phyloP scores from a whole-genome alignment of 495 filamentous ascomycete genomes.

The Hypoxylon fuscum region DNA sequence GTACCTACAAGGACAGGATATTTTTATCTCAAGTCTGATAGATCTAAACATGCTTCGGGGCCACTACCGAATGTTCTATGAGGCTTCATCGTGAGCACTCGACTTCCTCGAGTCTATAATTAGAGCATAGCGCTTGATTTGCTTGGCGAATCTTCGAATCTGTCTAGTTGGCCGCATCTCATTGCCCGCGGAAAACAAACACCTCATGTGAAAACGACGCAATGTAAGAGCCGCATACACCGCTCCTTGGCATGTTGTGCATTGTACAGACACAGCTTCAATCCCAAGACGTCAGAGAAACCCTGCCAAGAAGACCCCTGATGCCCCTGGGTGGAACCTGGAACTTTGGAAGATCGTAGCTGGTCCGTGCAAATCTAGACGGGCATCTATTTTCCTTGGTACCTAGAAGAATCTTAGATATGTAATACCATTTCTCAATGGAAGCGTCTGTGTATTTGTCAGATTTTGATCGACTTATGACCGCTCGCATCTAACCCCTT shows the following conservation, averaged over 20 bases:
- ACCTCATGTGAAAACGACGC: neutral
- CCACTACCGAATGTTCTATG: neutral
- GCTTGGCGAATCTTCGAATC: constrained; percentile 13
- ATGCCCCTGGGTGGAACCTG: constrained; percentile 27
- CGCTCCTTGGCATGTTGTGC: constrained; percentile 15
- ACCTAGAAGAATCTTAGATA: constrained; percentile 1
- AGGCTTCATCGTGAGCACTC: neutral
- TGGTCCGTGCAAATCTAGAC: constrained; percentile 30
- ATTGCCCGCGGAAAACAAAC: neutral
- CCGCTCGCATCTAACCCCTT: no score
- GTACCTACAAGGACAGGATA: no score
- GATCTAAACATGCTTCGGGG: no score
- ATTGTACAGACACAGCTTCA: constrained; percentile 33
- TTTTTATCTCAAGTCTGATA: no score
- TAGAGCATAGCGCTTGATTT: constrained; percentile 25
- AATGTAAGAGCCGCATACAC: constrained; percentile 32
- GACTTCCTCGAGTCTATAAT: constrained; percentile 20
- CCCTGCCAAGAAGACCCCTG: constrained; percentile 37
- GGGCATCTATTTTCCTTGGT: no score
- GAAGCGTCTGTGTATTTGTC: no score
- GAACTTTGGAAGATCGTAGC: constrained; percentile 8
- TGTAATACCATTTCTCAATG: no score
- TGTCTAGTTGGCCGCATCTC: no score
- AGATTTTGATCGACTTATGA: no score
- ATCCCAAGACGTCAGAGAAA: constrained; percentile 41